These are phyloP conservation scores for Primulina tabacum DNA, from an alignment of 257 asterid genomes.

Conservation along the genomic window DNA sequence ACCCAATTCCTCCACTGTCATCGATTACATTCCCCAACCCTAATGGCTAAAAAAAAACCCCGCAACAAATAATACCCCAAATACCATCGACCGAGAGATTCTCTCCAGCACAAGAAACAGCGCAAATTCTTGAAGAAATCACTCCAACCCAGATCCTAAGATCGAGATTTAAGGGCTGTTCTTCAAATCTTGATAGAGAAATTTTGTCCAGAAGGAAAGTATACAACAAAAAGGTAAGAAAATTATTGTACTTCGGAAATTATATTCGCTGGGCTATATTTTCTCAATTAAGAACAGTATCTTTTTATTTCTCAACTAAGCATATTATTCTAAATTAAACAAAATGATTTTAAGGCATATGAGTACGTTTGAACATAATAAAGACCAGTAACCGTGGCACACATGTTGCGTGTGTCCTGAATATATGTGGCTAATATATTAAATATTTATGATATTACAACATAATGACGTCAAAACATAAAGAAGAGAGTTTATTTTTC, in stretches of 20 bases:
- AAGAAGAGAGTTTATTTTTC: no score
- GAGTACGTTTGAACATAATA: no score
- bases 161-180: constrained; percentile 27
- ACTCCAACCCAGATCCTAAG: constrained; percentile 1
- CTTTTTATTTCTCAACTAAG: no score
- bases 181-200: constrained; percentile 7
- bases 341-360: no score
- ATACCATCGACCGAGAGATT: not conserved
- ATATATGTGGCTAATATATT: no score
- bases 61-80: not conserved
- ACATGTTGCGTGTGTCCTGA: no score
- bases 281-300: not conserved
- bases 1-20: constrained; percentile 44
- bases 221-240: not conserved
- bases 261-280: not conserved
- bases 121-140: constrained; percentile 15
- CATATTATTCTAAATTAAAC: no score
- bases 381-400: no score
- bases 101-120: not conserved
- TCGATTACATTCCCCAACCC: constrained; percentile 22
- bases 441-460: no score
- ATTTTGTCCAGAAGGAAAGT: not conserved
- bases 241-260: not conserved
- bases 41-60: not conserved
- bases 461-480: no score